Conservation (phyloP, 345 rosid genomes). For the Pseudoturritis turrita region DNA sequence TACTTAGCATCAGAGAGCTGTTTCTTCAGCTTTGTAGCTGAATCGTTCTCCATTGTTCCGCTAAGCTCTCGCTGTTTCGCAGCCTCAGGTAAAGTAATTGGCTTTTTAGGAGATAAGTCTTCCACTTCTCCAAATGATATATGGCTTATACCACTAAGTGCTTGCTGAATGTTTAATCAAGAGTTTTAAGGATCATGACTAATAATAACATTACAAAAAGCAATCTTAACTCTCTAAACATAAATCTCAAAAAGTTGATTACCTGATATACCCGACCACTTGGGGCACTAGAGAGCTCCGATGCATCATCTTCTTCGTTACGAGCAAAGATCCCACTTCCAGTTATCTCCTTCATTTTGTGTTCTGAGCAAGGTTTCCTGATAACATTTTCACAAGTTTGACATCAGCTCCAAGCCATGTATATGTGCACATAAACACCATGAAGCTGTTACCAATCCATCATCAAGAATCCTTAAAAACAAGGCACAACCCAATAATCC, state of each 20-base stretch:
- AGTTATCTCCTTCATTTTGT: conserved; percentile 89
- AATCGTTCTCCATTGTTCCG: conserved; percentile 66
- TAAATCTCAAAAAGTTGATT: background rate
- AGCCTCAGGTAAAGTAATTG: conserved; percentile 64
- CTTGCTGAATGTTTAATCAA: conserved; percentile 44
- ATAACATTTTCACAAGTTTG: conserved; percentile 3
- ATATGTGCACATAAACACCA: background rate
- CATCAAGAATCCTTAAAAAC: background rate
- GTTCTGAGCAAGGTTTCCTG: conserved; percentile 94
- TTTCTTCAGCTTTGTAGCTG: conserved; percentile 59
- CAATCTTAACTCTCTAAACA: background rate
- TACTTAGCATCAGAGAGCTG: conserved; percentile 83
- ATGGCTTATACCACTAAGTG: conserved; percentile 84
- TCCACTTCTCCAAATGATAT: conserved; percentile 91
- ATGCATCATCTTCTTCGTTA: conserved; percentile 45
- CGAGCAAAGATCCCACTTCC: conserved; percentile 91
- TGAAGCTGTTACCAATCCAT: background rate
- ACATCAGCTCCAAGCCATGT: background rate
- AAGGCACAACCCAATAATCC: no score
- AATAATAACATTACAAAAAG: background rate
- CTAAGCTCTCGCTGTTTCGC: conserved; percentile 96
- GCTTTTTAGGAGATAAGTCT: conserved; percentile 67
- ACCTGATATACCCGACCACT: conserved; percentile 50
- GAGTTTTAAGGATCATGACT: background rate
- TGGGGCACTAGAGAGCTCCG: conserved; percentile 30